phyloP scores from a whole-genome alignment of 306 rosid genomes.

The Acacia melanoxylon region DNA sequence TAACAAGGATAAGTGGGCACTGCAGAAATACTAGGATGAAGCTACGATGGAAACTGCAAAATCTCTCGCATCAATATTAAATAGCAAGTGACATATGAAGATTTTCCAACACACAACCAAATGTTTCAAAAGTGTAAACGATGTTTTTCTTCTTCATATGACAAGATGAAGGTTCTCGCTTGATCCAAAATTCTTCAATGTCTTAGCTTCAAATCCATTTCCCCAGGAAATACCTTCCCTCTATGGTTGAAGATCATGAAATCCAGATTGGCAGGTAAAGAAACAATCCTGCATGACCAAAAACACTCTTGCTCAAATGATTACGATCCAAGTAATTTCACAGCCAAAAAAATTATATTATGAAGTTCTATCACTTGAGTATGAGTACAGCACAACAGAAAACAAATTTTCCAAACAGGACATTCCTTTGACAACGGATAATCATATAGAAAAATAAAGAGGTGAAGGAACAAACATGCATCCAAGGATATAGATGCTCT shows the following conservation, averaged over 20 bases:
- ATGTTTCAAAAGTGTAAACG: conserved; percentile 7
- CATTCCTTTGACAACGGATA: background rate
- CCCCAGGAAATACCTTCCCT: conserved; percentile 57
- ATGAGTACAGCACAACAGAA: background rate
- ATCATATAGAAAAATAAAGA: background rate
- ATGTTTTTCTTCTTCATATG: conserved; percentile 12
- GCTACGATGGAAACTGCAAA: conserved; percentile 24
- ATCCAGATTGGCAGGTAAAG: conserved; percentile 73
- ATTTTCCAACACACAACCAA: background rate
- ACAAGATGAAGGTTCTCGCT: conserved; percentile 15
- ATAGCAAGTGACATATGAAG: background rate
- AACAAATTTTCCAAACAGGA: conserved; percentile 6
- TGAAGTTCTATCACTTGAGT: conserved; percentile 13
- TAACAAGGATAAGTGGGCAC: conserved; percentile 18
- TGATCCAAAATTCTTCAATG: conserved; percentile 37
- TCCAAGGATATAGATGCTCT: background rate
- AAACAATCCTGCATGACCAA: conserved; percentile 55
- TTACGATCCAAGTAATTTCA: conserved; percentile 12
- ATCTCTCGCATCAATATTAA: conserved; percentile 10
- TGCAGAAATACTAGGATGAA: conserved; percentile 8
- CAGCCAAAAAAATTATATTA: background rate
- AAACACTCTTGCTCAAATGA: conserved; percentile 14
- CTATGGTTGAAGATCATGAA: conserved; percentile 92
- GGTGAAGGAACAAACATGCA: conserved; percentile 72
- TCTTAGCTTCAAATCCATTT: conserved; percentile 55